A percentile compares a stretch with the other conserved stretches of the same genome.
Conservation (phyloP, 2,329 filamentous ascomycete genomes). For the Pyrenochaeta sp. region DNA sequence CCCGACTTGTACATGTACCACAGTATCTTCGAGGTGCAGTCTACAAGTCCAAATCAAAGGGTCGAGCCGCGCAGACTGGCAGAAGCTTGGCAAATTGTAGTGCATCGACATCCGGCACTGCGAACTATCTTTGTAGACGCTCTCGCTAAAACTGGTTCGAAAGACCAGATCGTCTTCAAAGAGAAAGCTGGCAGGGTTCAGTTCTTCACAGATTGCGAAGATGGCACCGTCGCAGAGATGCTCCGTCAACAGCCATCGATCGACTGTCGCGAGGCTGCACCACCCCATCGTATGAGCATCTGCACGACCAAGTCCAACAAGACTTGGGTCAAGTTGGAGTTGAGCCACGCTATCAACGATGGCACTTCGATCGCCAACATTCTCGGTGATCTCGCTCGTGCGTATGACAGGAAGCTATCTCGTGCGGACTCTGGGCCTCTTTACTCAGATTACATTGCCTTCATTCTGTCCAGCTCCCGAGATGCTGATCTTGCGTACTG, state of each 20-base stretch:
- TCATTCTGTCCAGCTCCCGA: slow-evolving; percentile 37
- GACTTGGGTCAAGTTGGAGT: slow-evolving; percentile 57
- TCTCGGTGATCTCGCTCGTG: slow-evolving; percentile 54
- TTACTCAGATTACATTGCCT: slow-evolving; percentile 49
- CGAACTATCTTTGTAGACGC: slow-evolving; percentile 46
- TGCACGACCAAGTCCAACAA: slow-evolving; percentile 49
- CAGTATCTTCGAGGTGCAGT: slow-evolving; percentile 37
- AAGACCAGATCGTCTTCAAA: slow-evolving; percentile 44
- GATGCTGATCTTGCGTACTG: slow-evolving; percentile 52
- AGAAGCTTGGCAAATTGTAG: slow-evolving; percentile 45
- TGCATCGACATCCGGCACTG: slow-evolving; percentile 41
- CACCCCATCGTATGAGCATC: slow-evolving; percentile 57
- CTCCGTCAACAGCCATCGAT: slow-evolving; percentile 30
- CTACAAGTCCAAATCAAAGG: slow-evolving; percentile 14
- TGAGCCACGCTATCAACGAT: slow-evolving; percentile 61
- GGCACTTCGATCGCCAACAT: slow-evolving; percentile 60
- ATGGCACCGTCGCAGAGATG: slow-evolving; percentile 20
- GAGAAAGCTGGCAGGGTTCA: slow-evolving; percentile 33
- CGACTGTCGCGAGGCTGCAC: slow-evolving; percentile 40
- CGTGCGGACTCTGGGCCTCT: slow-evolving; percentile 45
- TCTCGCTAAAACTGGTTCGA: slow-evolving; percentile 38
- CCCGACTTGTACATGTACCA: slow-evolving; percentile 41
- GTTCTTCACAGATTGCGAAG: slow-evolving; percentile 31
- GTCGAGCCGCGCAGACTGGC: slow-evolving; percentile 37
- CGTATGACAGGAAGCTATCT: slow-evolving; percentile 54